Evolutionary conservation across 2,329 filamentous ascomycete genomes (phyloP).

Genomic region (Alternaria burnsii): DNA sequence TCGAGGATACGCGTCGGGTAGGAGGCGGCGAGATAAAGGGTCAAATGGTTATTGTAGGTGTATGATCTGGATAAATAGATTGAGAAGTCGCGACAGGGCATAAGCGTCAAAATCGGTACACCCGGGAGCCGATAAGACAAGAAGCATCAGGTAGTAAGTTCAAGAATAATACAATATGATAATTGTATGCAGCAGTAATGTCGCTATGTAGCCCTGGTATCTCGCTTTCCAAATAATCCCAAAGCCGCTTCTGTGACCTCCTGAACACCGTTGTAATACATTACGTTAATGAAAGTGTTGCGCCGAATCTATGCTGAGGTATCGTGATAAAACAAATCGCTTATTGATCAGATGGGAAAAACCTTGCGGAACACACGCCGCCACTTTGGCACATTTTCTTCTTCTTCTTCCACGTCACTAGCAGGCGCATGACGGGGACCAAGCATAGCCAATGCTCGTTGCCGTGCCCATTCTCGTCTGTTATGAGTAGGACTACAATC

Average conservation of each 20-base stretch:
- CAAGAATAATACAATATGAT: neutral
- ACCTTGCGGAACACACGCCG: constrained; percentile 41
- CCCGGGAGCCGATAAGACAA: neutral
- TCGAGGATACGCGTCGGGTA: neutral
- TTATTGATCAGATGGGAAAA: constrained; percentile 42
- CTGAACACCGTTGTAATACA: constrained; percentile 2
- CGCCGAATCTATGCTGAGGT: constrained; percentile 10
- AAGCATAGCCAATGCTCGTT: constrained; percentile 56
- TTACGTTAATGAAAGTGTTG: constrained; percentile 4
- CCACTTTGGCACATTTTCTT: constrained; percentile 32
- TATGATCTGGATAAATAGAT: constrained; percentile 19
- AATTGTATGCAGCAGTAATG: neutral
- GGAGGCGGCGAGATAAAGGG: neutral
- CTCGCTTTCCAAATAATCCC: neutral
- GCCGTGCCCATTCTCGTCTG: constrained; percentile 57
- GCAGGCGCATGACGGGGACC: constrained; percentile 41
- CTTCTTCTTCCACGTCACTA: constrained; percentile 37
- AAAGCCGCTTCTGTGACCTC: neutral
- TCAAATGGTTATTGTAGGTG: constrained; percentile 12
- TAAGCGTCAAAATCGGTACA: neutral
- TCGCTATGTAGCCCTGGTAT: constrained; percentile 4
- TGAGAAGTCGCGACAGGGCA: constrained; percentile 6
- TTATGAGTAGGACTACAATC: constrained; percentile 34
- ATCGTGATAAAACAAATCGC: neutral
- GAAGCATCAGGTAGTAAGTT: neutral